These are phyloP conservation scores for Petunia hybrid DNA, from an alignment of 305 asterid genomes.

Conservation along the genomic window DNA sequence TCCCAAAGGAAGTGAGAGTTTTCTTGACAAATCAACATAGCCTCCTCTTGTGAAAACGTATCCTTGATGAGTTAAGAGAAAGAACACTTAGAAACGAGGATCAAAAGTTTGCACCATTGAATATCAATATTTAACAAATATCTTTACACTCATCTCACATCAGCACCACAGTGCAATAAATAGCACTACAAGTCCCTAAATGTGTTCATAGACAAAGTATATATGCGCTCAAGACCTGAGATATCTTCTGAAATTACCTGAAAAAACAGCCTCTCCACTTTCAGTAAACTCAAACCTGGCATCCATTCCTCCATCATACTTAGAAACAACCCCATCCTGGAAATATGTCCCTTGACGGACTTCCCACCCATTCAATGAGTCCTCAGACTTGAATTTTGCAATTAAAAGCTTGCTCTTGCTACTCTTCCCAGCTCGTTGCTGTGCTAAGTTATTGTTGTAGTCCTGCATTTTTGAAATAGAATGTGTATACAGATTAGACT, in stretches of 20 bases:
- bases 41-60: constrained; percentile 95
- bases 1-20: constrained; percentile 87
- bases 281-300: constrained; percentile 85
- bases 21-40: constrained; percentile 75
- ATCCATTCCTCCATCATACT: constrained; percentile 97
- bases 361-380: constrained; percentile 87
- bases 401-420: constrained; percentile 96
- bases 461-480: constrained; percentile 55
- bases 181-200: constrained; percentile 2
- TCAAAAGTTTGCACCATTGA: not conserved
- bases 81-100: not conserved
- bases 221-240: constrained; percentile 8
- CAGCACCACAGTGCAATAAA: not conserved
- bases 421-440: constrained; percentile 95
- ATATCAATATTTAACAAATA: constrained; percentile 23
- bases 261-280: constrained; percentile 68
- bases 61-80: constrained; percentile 53
- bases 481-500: constrained; percentile 10
- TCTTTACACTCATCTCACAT: not conserved
- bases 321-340: constrained; percentile 78
- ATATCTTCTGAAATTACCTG: constrained; percentile 55
- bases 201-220: not conserved
- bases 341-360: constrained; percentile 90
- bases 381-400: constrained; percentile 82
- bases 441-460: constrained; percentile 88